phyloP scores from a whole-genome alignment of 2,329 filamentous ascomycete species.

The Cercospora janseana region DNA sequence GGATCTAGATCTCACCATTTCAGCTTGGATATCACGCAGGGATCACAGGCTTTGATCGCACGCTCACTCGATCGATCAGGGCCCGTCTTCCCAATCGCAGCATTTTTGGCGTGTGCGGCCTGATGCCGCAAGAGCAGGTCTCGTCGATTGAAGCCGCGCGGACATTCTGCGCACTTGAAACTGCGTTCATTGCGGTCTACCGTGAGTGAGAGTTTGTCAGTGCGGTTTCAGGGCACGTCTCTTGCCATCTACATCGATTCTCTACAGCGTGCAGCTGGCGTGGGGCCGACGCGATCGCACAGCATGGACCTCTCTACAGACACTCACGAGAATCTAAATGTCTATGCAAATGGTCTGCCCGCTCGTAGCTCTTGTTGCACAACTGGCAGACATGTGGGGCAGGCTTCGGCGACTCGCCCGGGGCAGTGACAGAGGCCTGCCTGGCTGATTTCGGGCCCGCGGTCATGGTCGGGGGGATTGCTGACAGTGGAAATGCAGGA shows the following conservation, averaged over 20 bases:
- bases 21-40: conserved; percentile 36
- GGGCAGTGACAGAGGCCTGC: background rate
- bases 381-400: conserved; percentile 30
- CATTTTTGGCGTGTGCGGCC: conserved; percentile 32
- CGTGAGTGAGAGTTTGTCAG: too few species aligned
- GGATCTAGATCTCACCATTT: conserved; percentile 27
- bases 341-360: conserved; percentile 35
- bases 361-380: conserved; percentile 34
- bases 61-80: conserved; percentile 27
- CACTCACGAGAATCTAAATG: conserved; percentile 36
- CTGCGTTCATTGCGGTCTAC: conserved; percentile 33
- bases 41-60: conserved; percentile 35
- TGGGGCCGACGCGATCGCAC: background rate
- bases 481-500: background rate
- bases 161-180: conserved; percentile 35
- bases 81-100: conserved; percentile 25
- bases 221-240: too few species aligned
- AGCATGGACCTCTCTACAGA: background rate
- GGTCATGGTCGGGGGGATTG: background rate
- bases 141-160: conserved; percentile 35
- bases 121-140: conserved; percentile 36
- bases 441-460: conserved; percentile 1
- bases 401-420: background rate
- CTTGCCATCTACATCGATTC: too few species aligned
- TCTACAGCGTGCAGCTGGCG: too few species aligned